Evolutionary conservation across 2,329 filamentous ascomycete genomes (phyloP), one percentile per base, ranked within the genome.

Genomic region (Incumbomyces lentus): DNA sequence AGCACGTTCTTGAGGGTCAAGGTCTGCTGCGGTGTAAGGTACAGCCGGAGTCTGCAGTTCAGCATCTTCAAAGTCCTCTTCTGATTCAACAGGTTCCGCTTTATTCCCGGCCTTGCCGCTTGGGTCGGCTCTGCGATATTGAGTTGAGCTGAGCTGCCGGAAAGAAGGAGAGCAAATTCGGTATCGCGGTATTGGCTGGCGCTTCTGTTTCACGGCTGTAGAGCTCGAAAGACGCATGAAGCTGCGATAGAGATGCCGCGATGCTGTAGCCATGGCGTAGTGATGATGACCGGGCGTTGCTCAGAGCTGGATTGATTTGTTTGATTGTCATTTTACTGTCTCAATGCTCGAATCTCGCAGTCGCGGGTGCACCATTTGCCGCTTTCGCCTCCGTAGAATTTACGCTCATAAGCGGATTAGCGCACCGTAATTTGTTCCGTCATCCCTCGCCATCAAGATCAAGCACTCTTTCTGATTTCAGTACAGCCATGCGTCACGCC

Each of bases 251-350:
- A 55, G 36, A 45, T 54, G 46, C 37, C 55, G 55, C 35, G 53
- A 51, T 44, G 55, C 39, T 47, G 50, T 54, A n/a, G 55, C 55
- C 55, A 57, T 57, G 37, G 30, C 47, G 22, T 8, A 26, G 22
- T 26, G 22, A 26, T 26, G 22, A 26, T 26, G 22, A 8, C 8
- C 5, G 5, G 22, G 5, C 8, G 22, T 26, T 26, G 22, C 22
- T 26, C 22, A 26, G 8, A 26, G 22, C 22, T 26, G 22, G 8
- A 5, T 26, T 26, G 4, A 26, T 5, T 5, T 26, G 22, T 26
- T 26, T 26, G 8, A 26, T 5, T 26, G 22, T 26, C 22, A 26
- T 26, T 26, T 8, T 8, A 8, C 8, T 26, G 22, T 26, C 22
- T n/a, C n/a, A 29, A 35, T 18, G 14, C 22, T 31, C n/a, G n/a